Conservation (phyloP, 2,329 filamentous ascomycete species). For the Talaromyces sp. region DNA sequence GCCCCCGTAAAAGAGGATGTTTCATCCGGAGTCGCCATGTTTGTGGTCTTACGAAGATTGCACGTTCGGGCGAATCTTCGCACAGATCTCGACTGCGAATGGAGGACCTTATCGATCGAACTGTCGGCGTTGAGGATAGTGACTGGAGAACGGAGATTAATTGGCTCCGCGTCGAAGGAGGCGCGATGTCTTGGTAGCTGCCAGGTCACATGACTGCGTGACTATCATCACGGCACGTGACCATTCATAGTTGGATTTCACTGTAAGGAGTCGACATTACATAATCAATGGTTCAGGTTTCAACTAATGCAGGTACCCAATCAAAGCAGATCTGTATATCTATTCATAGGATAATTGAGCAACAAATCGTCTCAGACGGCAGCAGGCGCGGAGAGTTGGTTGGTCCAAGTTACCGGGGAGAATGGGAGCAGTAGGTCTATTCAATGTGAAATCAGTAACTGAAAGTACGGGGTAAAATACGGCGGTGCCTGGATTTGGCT, state of each 20-base stretch:
- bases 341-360: background rate
- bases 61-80: background rate
- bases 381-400: background rate
- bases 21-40: constrained; percentile 25
- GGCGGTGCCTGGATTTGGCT: background rate
- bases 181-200: constrained; percentile 1
- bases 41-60: constrained; percentile 5
- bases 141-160: background rate
- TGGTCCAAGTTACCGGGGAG: background rate
- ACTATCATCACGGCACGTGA: background rate
- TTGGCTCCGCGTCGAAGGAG: background rate
- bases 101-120: background rate
- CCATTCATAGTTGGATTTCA: background rate
- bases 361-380: background rate
- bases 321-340: background rate
- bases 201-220: background rate
- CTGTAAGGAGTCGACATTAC: background rate
- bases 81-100: too few relatives aligned
- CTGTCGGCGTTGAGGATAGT: background rate
- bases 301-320: constrained; percentile 10
- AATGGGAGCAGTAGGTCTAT: background rate
- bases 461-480: background rate
- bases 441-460: background rate
- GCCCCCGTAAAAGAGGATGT: constrained; percentile 27
- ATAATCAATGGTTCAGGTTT: background rate